Conservation (phyloP, 805 yeast species). For the Ogataea parapolymorpha region DNA sequence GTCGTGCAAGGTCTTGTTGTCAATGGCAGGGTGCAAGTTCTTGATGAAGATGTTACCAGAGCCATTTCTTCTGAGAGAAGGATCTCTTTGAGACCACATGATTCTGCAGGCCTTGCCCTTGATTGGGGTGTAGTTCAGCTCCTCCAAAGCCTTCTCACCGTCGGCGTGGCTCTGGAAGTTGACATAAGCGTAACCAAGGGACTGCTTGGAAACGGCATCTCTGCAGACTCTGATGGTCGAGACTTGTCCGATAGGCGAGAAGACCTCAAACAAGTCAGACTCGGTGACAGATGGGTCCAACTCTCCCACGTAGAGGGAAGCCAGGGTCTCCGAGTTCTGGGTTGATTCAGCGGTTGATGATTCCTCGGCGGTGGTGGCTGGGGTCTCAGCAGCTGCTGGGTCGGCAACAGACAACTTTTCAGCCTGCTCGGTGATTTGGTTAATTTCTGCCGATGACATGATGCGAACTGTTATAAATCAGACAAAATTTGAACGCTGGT, state of each 20-base stretch:
- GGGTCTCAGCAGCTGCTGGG: conserved; percentile 28
- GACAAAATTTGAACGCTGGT: conserved; percentile 13
- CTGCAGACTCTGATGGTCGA: conserved; percentile 98
- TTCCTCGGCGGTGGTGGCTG: conserved; percentile 33
- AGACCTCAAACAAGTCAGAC: conserved; percentile 90
- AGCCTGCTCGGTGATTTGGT: conserved; percentile 34
- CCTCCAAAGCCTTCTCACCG: conserved; percentile 92
- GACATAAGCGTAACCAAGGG: conserved; percentile 97
- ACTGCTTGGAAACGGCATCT: conserved; percentile 94
- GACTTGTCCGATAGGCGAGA: conserved; percentile 92
- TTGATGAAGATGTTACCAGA: conserved; percentile 96
- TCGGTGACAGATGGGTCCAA: conserved; percentile 89
- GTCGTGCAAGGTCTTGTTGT: conserved; percentile 97
- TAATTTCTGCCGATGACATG: conserved; percentile 35
- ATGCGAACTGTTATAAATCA: conserved; percentile 5
- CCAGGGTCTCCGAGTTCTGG: conserved; percentile 55
- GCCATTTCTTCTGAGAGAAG: conserved; percentile 90
- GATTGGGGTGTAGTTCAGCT: conserved; percentile 88
- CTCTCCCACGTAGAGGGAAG: conserved; percentile 96
- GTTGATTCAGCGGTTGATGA: conserved; percentile 34
- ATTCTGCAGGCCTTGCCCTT: conserved; percentile 97
- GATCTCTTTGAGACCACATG: conserved; percentile 99
- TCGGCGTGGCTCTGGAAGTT: conserved; percentile 87
- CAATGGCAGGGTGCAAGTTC: conserved; percentile 97
- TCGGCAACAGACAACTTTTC: conserved; percentile 35